These are phyloP conservation scores for Micromonas pusilla DNA, from an alignment of 139 green algal genomes.

Conservation along the genomic window DNA sequence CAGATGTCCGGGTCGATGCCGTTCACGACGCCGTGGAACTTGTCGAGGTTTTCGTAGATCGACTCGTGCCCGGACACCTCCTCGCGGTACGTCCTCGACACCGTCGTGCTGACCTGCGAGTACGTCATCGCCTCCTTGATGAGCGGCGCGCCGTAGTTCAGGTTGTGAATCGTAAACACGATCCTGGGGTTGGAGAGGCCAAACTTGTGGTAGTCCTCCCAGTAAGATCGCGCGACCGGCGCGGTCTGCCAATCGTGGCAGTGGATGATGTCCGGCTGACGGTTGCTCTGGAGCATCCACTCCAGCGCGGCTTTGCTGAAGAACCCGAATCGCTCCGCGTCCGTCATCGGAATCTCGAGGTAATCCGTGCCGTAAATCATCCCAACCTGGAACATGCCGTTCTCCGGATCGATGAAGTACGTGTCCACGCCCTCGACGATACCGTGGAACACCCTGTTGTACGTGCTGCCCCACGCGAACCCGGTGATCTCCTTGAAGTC, in stretches of 20 bases:
- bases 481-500: conserved; percentile 8
- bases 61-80: conserved; percentile 36
- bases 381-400: conserved; percentile 40
- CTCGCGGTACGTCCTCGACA: conserved; percentile 46
- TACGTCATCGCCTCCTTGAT: conserved; percentile 56
- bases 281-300: conserved; percentile 40
- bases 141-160: conserved; percentile 78
- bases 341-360: conserved; percentile 36
- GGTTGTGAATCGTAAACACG: conserved; percentile 93
- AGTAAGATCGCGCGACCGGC: conserved; percentile 34
- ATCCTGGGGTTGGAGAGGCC: conserved; percentile 30
- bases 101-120: conserved; percentile 41
- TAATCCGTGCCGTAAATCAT: conserved; percentile 40
- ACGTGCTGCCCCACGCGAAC: not conserved
- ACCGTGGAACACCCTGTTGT: not conserved
- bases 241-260: conserved; percentile 53
- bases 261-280: conserved; percentile 50
- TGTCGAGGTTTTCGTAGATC: conserved; percentile 33
- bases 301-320: conserved; percentile 67
- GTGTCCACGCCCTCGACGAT: conserved; percentile 33
- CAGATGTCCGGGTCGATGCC: conserved; percentile 97
- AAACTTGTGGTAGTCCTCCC: conserved; percentile 36
- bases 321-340: conserved; percentile 71
- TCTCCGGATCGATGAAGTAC: conserved; percentile 37
- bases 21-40: conserved; percentile 62